Evolutionary conservation across 164 flowering plant genomes (phyloP), one percentile per base, ranked within the genome.

Genomic region (Hamamelis virginiana): DNA sequence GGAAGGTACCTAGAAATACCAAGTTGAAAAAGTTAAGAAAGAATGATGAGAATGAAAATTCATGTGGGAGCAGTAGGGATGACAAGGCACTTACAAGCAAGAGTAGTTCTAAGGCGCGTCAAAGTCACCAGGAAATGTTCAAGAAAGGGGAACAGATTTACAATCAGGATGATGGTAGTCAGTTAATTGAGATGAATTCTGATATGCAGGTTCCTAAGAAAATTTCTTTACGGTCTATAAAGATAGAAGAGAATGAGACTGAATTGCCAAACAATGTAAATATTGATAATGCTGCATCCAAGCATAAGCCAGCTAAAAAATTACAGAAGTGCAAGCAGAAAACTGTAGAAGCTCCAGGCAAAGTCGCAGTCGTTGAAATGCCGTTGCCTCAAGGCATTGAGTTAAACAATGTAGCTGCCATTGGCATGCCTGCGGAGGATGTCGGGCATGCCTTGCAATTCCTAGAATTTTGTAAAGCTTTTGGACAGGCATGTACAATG

Each of bases 381-480:
- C 73, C 66, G 33, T 66, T 82, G 75, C 91, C 89, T 26, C 71
- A 71, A 65, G 85, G 88, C n/a, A 65, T 58, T 57, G 78, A 79
- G 18, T 38, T 85, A 53, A 75, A 62, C n/a, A 74, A 10, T 58
- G 82, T 87, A 22, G 83, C 69, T 68, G 87, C 80, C n/a, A 68
- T 84, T 64, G 84, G 83, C 18, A 47, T 87, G 41, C 76, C 76
- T 14, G 62, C 82, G n/a, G 79, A 82, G 57, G 87, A 83, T 76
- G 80, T 80, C 70, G 94, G 91, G 27, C 80, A 80, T 64, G 89
- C 86, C 8, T 65, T 89, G 70, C 94, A 89, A 51, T 86, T 89
- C 47, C 62, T 89, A 25, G 94, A 89, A 70, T 89, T 89, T 69
- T 89, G 91, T 71, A 63, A 76, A 45, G 80, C 83, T 65, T 87